Evolutionary conservation across 108 stramenopile species (phyloP).

Genomic region (Cyclotella distinguenda): DNA sequence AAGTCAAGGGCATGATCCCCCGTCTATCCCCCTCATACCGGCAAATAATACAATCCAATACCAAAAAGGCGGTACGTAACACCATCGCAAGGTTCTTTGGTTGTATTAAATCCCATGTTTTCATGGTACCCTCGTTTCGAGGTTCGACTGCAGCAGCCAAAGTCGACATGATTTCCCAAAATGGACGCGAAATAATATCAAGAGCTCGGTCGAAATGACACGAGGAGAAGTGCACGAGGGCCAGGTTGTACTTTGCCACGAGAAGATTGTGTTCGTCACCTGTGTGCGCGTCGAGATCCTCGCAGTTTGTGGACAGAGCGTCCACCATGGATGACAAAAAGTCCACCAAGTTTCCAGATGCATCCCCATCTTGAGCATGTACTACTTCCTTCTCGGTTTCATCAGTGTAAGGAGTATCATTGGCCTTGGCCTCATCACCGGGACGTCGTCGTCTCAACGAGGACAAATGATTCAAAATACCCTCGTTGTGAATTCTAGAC

Average conservation of each 20-base stretch:
- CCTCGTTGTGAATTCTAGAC: background rate
- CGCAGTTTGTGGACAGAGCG: background rate
- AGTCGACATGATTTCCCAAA: background rate
- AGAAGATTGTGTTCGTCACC: background rate
- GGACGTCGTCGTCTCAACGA: background rate
- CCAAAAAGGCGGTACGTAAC: slow-evolving; percentile 26
- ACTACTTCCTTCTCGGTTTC: background rate
- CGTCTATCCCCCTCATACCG: slow-evolving; percentile 28
- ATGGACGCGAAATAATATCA: background rate
- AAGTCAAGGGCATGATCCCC: slow-evolving; percentile 11
- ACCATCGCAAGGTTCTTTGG: background rate
- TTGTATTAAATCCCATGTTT: background rate
- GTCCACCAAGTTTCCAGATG: background rate
- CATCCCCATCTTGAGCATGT: too few relatives aligned
- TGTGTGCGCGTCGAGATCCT: background rate
- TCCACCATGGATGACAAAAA: background rate
- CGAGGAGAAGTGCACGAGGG: slow-evolving; percentile 6
- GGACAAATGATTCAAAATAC: background rate
- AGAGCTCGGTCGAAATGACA: slow-evolving; percentile 5
- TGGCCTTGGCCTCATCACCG: background rate
- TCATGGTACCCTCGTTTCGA: background rate
- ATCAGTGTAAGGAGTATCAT: background rate
- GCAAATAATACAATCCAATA: slow-evolving; percentile 27
- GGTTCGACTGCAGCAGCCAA: background rate
- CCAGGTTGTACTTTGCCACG: slow-evolving; percentile 15